phyloP scores from a whole-genome alignment of 495 filamentous ascomycete species.

The Xylaria castorea region DNA sequence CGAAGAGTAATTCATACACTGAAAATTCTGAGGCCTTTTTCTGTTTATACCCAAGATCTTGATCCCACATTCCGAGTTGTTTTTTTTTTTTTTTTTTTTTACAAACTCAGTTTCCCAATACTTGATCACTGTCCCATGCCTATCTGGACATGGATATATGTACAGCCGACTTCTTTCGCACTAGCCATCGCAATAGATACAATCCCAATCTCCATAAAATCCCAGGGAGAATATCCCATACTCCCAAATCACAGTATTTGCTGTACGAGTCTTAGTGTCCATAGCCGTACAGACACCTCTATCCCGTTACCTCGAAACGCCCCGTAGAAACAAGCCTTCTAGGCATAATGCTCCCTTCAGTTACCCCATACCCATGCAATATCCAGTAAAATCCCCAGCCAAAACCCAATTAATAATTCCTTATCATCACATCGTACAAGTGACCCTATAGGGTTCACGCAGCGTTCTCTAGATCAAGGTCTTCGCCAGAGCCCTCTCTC shows the following conservation, averaged over 20 bases:
- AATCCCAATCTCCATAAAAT: neutral
- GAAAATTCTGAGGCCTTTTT: conserved; percentile 46
- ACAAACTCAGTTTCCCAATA: neutral
- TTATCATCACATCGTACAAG: conserved; percentile 20
- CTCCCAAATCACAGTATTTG: neutral
- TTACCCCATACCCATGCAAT: conserved; percentile 3
- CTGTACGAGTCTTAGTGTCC: neutral
- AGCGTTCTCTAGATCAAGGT: neutral
- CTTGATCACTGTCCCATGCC: neutral
- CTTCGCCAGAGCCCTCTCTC: neutral
- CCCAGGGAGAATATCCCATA: neutral
- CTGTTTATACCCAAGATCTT: conserved; percentile 7
- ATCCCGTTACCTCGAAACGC: conserved; percentile 17
- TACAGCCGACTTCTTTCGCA: conserved; percentile 1
- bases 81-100: no score
- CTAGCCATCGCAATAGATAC: neutral
- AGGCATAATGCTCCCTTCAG: conserved; percentile 4
- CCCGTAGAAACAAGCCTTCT: conserved; percentile 18
- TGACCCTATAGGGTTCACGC: neutral
- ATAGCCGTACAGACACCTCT: conserved; percentile 1
- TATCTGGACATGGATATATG: neutral
- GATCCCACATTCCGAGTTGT: no score
- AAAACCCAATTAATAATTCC: neutral
- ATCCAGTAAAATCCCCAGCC: neutral
- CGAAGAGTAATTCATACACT: conserved; percentile 39